Evolutionary conservation across 2,329 filamentous ascomycete genomes (phyloP).

Genomic region (Fusarium kyushuense): DNA sequence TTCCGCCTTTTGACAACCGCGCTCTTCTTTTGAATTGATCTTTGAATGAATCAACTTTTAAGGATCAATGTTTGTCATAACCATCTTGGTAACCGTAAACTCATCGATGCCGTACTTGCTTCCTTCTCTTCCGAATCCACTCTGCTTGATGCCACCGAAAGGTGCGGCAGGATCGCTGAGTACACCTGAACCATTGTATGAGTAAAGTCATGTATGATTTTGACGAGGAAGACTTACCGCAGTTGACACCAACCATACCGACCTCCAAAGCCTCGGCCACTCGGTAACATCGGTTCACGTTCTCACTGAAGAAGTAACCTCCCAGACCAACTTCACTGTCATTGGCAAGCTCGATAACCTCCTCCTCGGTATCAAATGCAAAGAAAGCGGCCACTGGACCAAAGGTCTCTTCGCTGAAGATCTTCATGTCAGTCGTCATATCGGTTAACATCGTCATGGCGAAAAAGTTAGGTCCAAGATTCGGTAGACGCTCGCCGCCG

Average conservation of each 20-base stretch:
- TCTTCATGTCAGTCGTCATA: slow-evolving; percentile 74
- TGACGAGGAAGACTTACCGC: slow-evolving; percentile 34
- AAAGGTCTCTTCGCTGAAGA: slow-evolving; percentile 77
- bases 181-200: slow-evolving; percentile 48
- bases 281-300: slow-evolving; percentile 56
- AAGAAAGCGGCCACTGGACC: slow-evolving; percentile 78
- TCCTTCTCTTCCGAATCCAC: slow-evolving; percentile 80
- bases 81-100: slow-evolving; percentile 75
- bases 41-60: slow-evolving; percentile 14
- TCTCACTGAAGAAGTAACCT: slow-evolving; percentile 74
- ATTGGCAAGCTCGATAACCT: slow-evolving; percentile 76
- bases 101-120: slow-evolving; percentile 79
- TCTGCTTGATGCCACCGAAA: slow-evolving; percentile 83
- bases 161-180: slow-evolving; percentile 66
- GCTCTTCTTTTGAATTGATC: slow-evolving; percentile 3
- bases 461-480: slow-evolving; percentile 76
- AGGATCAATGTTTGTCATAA: slow-evolving; percentile 48
- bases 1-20: slow-evolving; percentile 19
- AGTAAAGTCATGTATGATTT: slow-evolving; percentile 7
- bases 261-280: slow-evolving; percentile 63
- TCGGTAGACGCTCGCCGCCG: slow-evolving; percentile 68
- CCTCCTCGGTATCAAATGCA: slow-evolving; percentile 74
- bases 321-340: slow-evolving; percentile 75
- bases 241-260: slow-evolving; percentile 53
- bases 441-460: slow-evolving; percentile 75